Evolutionary conservation across 345 rosid genomes (phyloP), one percentile per base, ranked within the genome.

Genomic region (Diplotaxis tenuifolia): DNA sequence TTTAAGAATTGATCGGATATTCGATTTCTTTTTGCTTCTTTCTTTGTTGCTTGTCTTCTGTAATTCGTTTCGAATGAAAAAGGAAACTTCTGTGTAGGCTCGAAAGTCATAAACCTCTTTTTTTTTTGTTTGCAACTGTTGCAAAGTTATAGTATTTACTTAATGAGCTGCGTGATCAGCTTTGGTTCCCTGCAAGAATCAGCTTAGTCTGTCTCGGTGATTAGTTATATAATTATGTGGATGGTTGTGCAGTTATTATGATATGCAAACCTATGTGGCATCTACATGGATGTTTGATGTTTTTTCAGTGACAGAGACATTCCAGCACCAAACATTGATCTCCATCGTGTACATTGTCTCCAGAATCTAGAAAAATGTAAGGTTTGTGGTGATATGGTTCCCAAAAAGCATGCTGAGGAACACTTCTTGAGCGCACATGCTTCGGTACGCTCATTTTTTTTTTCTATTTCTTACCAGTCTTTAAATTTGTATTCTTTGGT

Each of bases 291-390:
- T 7, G 5, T 40, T 28, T 77, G 1, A 4, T 59, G 15, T 65
- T 85, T 81, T 58, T 32, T 14, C 88, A 95, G 99, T 76, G 88
- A 89, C 79, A 87, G 92, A 84, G 82, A 87, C 63, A 88, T 95
- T 73, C 99, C 96, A 7, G 85, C 96, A 21, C 77, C 77, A 50
- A 92, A 95, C 53, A 84, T 89, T 14, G 97, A 88, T 78, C 81
- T 95, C 86, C 99, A 95, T 78, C 85, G 72, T 78, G 96, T 80
- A 19, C 99, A 95, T 81, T 95, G 99, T 79, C 87, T 88, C 5
- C 93, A 97, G 45, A 89, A 94, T 73, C 87, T 95, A 34, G 96
- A 95, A 71, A 88, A 81, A 86, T 95, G 99, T 73, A 95, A 95
- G 86, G 71, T 87, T 57, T 95, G 99, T 74, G 87, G 90, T 62